Evolutionary conservation across 208 protist genomes (phyloP), one percentile per base, ranked within the genome.

Genomic region (Leishmania arabica): DNA sequence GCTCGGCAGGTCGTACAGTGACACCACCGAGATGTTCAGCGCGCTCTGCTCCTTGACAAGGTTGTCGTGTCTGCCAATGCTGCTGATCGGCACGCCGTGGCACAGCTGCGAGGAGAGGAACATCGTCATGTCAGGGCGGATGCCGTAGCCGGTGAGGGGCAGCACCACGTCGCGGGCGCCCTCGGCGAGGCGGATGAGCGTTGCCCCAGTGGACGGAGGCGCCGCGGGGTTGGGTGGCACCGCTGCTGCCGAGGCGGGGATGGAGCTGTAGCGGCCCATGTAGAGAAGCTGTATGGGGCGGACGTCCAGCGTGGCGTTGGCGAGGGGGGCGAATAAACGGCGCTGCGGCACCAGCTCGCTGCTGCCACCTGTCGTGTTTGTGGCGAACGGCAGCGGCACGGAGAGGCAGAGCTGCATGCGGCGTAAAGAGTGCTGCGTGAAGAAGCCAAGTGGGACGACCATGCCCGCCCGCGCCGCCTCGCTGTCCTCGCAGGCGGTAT

Each of bases 371-470:
- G 56, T 37, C 60, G 62, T 34, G 27, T 27, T 64, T 37, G 76
- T 1, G 11, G 75, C 19, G 86, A 95, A 95, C 9, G 89, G 84
- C 62, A 88, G 83, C 0, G 90, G 92, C 13, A 95, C 82, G 51
- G 92, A 95, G n/a, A 95, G 85, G 74, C 92, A 95, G 45, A 95
- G 37, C 71, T 88, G 92, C 87, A 95, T 90, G 62, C 84, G 88
- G 3, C 87, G 86, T 31, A 81, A 79, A 27, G 87, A 89, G 71
- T 90, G 87, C 31, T 87, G 73, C 19, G 45, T 34, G 11, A 95
- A 82, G 85, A 91, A 94, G 40, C 86, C 85, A 0, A 87, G 89
- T 15, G 92, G 91, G 27, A 94, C 78, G 31, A 95, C 80, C 27
- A 95, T 76, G 21, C 83, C 82, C 45, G 9, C 45, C 45, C 45